These are phyloP conservation scores for Cordyceps cateniannulata DNA, from an alignment of 2,329 filamentous ascomycete genomes.

Conservation along the genomic window DNA sequence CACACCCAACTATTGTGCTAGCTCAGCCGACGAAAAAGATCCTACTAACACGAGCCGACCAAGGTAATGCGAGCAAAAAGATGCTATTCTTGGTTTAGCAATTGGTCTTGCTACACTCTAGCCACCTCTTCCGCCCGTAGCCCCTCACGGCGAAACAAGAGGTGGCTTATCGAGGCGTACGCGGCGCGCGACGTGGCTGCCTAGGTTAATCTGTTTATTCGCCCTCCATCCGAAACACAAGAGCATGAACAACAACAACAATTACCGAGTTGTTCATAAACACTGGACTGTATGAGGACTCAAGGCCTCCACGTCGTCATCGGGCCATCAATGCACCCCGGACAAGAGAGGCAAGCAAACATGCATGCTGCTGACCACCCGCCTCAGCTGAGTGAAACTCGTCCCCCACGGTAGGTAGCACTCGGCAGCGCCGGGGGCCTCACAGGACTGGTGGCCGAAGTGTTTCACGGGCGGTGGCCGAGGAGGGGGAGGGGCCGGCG, in stretches of 20 bases:
- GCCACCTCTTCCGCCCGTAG: not conserved
- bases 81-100: not conserved
- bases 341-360: not conserved
- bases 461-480: slow-evolving; percentile 1
- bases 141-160: not conserved
- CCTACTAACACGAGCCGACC: not conserved
- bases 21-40: too few species aligned
- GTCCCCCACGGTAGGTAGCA: not conserved
- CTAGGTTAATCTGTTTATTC: not conserved
- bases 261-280: too few species aligned
- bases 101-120: not conserved
- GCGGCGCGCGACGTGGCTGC: not conserved
- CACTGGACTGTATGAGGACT: not conserved
- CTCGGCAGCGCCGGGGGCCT: not conserved
- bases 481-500: not conserved
- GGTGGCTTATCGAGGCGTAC: not conserved
- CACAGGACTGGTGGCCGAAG: not conserved
- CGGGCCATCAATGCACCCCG: not conserved
- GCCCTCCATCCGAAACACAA: not conserved
- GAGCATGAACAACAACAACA: not conserved
- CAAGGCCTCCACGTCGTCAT: not conserved
- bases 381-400: not conserved
- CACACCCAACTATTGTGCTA: too few species aligned
- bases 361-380: not conserved
- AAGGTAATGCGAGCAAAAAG: not conserved